Evolutionary conservation across 345 rosid species (phyloP).

Genomic region (Dovyalis caffra): DNA sequence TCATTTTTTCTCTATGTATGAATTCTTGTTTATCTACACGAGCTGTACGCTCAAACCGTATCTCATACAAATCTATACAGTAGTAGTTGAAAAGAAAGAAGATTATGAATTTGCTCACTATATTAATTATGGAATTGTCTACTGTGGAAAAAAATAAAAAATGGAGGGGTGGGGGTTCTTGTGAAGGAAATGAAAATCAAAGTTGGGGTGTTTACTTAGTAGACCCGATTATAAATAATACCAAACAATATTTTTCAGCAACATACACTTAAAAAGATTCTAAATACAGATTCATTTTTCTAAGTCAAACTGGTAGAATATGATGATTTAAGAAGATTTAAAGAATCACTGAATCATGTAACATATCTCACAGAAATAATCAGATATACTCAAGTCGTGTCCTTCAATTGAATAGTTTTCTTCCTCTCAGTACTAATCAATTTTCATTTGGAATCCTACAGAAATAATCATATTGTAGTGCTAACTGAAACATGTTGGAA

Average conservation of each 20-base stretch:
- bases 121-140: too few relatives aligned
- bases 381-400: too few relatives aligned
- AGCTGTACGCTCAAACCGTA: neutral
- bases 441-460: neutral
- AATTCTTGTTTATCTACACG: neutral
- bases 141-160: too few relatives aligned
- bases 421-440: neutral
- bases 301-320: neutral
- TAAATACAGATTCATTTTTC: neutral
- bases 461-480: neutral
- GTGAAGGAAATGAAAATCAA: too few relatives aligned
- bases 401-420: neutral
- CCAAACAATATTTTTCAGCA: neutral
- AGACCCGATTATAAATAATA: neutral
- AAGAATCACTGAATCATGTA: neutral
- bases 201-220: too few relatives aligned
- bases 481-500: neutral
- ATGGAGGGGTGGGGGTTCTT: too few relatives aligned
- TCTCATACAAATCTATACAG: too few relatives aligned
- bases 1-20: too few relatives aligned
- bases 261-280: neutral
- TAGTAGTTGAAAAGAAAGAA: neutral
- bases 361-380: neutral
- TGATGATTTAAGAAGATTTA: neutral
- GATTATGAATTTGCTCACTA: neutral